A percentile compares a stretch with the other conserved stretches of the same genome.
These are phyloP conservation scores for Linum lewisii DNA, from an alignment of 345 rosid genomes.

Conservation along the genomic window DNA sequence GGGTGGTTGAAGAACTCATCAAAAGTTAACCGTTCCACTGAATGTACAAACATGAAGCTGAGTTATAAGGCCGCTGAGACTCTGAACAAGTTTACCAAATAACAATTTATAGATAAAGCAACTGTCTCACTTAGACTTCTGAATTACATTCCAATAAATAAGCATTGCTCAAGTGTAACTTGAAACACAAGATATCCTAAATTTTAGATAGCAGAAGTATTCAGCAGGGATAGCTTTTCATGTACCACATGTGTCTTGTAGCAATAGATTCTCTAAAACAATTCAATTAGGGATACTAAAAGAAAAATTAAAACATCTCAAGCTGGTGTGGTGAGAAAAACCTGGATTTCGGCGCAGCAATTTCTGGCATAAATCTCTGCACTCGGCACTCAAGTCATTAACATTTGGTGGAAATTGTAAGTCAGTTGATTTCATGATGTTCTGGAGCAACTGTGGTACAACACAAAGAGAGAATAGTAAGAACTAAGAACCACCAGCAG, in stretches of 20 bases:
- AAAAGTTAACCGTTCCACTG: constrained; percentile 93
- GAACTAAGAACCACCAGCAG: constrained; percentile 7
- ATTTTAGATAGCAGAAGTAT: background rate
- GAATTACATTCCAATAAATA: background rate
- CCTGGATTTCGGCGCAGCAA: constrained; percentile 90
- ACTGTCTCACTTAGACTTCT: background rate
- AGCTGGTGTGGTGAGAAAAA: constrained; percentile 20
- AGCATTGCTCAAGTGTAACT: background rate
- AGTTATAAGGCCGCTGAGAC: background rate
- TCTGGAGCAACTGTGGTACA: constrained; percentile 75
- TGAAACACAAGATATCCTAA: background rate
- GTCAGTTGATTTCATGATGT: constrained; percentile 70
- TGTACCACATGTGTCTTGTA: background rate
- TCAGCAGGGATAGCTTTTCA: background rate
- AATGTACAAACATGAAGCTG: constrained; percentile 16
- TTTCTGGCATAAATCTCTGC: constrained; percentile 86
- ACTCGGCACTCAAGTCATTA: constrained; percentile 48
- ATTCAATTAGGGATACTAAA: background rate
- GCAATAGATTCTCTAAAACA: background rate
- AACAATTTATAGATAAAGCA: background rate
- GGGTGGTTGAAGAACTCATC: constrained; percentile 94
- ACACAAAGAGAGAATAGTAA: constrained; percentile 11
- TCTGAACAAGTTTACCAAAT: background rate
- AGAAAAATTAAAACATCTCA: constrained; percentile 2
- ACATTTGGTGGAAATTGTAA: constrained; percentile 61